These are phyloP conservation scores for Carnegiea gigantea DNA, from an alignment of 179 eudicot genomes.

Conservation along the genomic window DNA sequence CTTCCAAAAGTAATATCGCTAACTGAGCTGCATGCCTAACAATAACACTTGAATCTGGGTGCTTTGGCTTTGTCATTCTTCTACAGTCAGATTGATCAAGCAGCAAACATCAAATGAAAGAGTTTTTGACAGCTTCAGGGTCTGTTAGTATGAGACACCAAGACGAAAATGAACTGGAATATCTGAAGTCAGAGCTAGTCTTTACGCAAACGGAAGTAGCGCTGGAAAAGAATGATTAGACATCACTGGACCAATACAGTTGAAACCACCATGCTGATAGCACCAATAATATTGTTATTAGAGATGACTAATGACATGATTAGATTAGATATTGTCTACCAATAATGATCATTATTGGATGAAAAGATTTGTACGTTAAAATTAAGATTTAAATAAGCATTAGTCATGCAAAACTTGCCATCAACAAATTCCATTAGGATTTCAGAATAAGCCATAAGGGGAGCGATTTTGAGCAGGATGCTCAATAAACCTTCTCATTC, in stretches of 20 bases:
- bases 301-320: constrained; percentile 15
- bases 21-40: constrained; percentile 20
- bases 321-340: constrained; percentile 10
- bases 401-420: not conserved
- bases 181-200: not conserved
- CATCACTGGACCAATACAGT: constrained; percentile 6
- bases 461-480: constrained; percentile 10
- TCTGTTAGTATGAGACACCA: not conserved
- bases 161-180: not conserved
- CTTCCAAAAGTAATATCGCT: not conserved
- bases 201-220: constrained; percentile 7
- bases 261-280: not conserved
- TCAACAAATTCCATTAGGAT: not conserved
- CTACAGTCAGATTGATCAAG: not conserved
- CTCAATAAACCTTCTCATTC: constrained; percentile 18
- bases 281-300: not conserved
- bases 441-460: not conserved
- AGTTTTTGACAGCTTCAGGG: constrained; percentile 1
- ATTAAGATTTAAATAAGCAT: not conserved
- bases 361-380: no score
- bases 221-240: not conserved
- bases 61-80: not conserved
- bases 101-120: not conserved
- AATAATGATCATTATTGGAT: not conserved
- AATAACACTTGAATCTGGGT: not conserved